phyloP scores from a whole-genome alignment of 306 rosid species.

The Ormosia semicastrata region DNA sequence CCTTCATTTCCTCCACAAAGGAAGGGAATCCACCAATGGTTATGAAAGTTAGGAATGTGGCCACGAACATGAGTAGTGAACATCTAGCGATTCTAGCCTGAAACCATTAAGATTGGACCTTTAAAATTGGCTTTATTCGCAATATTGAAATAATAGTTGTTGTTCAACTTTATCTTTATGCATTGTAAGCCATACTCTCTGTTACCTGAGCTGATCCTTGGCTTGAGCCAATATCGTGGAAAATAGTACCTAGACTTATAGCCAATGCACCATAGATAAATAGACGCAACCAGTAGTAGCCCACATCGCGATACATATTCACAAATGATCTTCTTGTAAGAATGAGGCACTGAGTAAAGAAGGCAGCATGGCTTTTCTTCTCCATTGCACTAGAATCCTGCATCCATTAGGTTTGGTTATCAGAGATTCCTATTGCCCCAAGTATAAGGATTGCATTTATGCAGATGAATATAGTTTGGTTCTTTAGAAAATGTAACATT shows the following conservation, averaged over 20 bases:
- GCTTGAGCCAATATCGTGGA: constrained; percentile 20
- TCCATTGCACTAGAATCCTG: constrained; percentile 18
- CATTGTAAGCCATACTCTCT: background rate
- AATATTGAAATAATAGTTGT: background rate
- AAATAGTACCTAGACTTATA: constrained; percentile 37
- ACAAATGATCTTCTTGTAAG: constrained; percentile 52
- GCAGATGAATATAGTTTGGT: too few relatives aligned
- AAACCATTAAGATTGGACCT: background rate
- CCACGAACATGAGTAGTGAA: constrained; percentile 36
- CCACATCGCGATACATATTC: constrained; percentile 50
- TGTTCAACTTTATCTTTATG: background rate
- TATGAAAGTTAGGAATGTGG: constrained; percentile 51
- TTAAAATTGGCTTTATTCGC: background rate
- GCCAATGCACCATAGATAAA: constrained; percentile 29
- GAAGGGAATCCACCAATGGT: constrained; percentile 62
- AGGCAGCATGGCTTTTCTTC: constrained; percentile 37
- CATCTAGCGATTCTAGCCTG: constrained; percentile 61
- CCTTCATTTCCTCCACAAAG: constrained; percentile 67
- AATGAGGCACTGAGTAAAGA: constrained; percentile 39
- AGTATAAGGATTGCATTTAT: too few relatives aligned
- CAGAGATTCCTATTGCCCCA: too few relatives aligned
- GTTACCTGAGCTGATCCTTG: background rate
- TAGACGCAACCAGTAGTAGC: constrained; percentile 57
- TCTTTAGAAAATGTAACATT: too few relatives aligned
- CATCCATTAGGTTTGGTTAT: background rate